Percentiles rank a stretch among this genome's conserved stretches.
Evolutionary conservation across 768 basidiomycete genomes (phyloP).

Genomic region (Dictyophora rubrovolvata): DNA sequence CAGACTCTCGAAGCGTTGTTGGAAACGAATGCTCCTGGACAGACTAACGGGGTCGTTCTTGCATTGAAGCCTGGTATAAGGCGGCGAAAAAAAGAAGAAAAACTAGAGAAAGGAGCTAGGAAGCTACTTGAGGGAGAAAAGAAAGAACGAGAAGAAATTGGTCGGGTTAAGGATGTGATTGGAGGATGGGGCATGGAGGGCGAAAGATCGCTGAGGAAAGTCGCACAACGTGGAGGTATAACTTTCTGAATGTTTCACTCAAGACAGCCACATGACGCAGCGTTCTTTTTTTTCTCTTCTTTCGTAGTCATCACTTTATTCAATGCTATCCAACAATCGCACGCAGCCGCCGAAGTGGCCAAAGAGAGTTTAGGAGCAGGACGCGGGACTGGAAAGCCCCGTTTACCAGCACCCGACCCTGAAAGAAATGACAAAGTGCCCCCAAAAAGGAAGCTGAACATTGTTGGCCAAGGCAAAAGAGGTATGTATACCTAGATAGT

Average conservation of each 20-base stretch:
- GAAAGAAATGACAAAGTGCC: slow-evolving; percentile 35
- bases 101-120: slow-evolving; percentile 60
- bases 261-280: slow-evolving; percentile 12
- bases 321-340: slow-evolving; percentile 78
- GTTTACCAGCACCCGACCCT: slow-evolving; percentile 54
- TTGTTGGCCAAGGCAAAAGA: slow-evolving; percentile 32
- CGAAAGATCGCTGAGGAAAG: slow-evolving; percentile 18
- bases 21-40: slow-evolving; percentile 49
- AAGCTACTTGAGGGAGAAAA: slow-evolving; percentile 27
- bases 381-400: slow-evolving; percentile 65
- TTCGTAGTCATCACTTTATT: slow-evolving; percentile 69
- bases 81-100: slow-evolving; percentile 63
- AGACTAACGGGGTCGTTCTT: slow-evolving; percentile 35
- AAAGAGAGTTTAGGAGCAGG: slow-evolving; percentile 49
- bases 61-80: slow-evolving; percentile 70
- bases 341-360: slow-evolving; percentile 41
- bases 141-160: slow-evolving; percentile 18
- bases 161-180: slow-evolving; percentile 18
- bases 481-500: no score
- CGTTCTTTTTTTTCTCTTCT: not conserved
- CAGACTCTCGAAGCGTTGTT: slow-evolving; percentile 63
- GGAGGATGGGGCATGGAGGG: slow-evolving; percentile 20
- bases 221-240: slow-evolving; percentile 18
- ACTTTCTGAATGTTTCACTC: not conserved
- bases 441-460: slow-evolving; percentile 31